Conservation (phyloP, 345 rosid species). For the Citrus unshiu region DNA sequence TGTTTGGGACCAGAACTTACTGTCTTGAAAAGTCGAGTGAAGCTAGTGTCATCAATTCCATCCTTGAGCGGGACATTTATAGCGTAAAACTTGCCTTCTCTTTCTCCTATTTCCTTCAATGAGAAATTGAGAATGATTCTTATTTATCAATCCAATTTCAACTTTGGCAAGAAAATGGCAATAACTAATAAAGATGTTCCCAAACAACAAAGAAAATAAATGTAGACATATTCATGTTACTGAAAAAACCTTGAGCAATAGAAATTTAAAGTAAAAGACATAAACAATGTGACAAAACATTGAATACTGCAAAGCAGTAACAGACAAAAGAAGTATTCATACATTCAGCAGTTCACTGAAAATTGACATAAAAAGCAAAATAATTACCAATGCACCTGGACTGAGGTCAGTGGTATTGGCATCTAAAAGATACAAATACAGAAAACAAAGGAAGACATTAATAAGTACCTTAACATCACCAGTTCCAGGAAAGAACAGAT, state of each 20-base stretch:
- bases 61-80: conserved; percentile 96
- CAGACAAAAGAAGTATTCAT: background rate
- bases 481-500: conserved; percentile 96
- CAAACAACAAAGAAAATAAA: background rate
- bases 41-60: conserved; percentile 94
- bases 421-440: background rate
- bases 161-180: conserved; percentile 8
- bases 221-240: background rate
- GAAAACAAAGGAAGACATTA: background rate
- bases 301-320: background rate
- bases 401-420: background rate
- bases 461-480: conserved; percentile 90
- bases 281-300: background rate
- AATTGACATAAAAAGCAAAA: background rate
- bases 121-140: conserved; percentile 11
- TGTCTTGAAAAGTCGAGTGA: conserved; percentile 88
- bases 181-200: conserved; percentile 7
- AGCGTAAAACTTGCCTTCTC: conserved; percentile 93
- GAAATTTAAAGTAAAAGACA: background rate
- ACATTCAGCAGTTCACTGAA: background rate
- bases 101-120: conserved; percentile 93
- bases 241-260: background rate
- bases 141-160: conserved; percentile 17
- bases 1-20: conserved; percentile 42
- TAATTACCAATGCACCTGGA: background rate